These are phyloP conservation scores for Xylaria sp. DNA, from an alignment of 2,329 filamentous ascomycete species.

Conservation along the genomic window DNA sequence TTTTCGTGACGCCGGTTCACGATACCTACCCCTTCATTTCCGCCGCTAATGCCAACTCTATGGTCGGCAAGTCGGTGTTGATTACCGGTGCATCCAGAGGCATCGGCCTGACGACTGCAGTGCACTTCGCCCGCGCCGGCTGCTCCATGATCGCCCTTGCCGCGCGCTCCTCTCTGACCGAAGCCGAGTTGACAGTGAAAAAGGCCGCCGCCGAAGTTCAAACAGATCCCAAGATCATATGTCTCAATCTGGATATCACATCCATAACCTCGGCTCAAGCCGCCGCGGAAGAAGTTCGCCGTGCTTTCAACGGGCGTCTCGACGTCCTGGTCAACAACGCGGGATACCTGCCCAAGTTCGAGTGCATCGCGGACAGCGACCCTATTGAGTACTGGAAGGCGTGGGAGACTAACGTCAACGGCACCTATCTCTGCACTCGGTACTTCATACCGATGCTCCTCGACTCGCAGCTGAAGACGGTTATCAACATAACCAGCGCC, in stretches of 20 bases:
- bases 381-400: conserved; percentile 33
- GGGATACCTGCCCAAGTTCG: conserved; percentile 41
- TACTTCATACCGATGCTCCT: conserved; percentile 35
- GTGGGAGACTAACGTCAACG: conserved; percentile 36
- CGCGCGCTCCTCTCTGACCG: conserved; percentile 52
- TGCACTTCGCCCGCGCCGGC: conserved; percentile 54
- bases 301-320: too few relatives aligned
- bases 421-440: conserved; percentile 30
- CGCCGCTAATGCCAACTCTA: too few relatives aligned
- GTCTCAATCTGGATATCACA: conserved; percentile 39
- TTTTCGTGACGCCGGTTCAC: too few relatives aligned
- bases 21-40: conserved; percentile 40
- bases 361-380: conserved; percentile 28
- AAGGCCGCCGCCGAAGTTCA: conserved; percentile 36
- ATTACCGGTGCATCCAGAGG: conserved; percentile 55
- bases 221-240: conserved; percentile 34
- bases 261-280: conserved; percentile 39
- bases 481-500: conserved; percentile 45
- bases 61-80: too few relatives aligned
- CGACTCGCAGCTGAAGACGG: conserved; percentile 40
- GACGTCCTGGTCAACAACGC: conserved; percentile 47
- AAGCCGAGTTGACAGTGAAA: conserved; percentile 42
- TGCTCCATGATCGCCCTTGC: conserved; percentile 52
- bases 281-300: conserved; percentile 36
- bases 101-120: conserved; percentile 51